phyloP scores from a whole-genome alignment of 139 green algal genomes.

The Picochlorum sp. region DNA sequence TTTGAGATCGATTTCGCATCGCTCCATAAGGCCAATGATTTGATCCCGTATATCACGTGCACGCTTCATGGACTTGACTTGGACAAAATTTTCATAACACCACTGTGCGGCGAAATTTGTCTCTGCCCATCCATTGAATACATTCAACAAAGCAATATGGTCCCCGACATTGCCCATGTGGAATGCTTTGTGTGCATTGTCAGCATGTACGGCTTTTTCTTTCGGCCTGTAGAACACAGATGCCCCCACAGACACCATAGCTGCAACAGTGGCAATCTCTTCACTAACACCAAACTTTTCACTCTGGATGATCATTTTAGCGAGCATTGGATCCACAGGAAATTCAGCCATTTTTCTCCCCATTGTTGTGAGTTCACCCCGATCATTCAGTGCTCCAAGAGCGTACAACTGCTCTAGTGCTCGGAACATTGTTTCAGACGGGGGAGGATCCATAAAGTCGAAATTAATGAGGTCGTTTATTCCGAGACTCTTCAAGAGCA shows the following conservation, averaged over 20 bases:
- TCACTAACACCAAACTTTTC: slow-evolving; percentile 70
- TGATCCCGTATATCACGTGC: slow-evolving; percentile 94
- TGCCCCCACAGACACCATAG: slow-evolving; percentile 87
- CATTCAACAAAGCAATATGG: slow-evolving; percentile 88
- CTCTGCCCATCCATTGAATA: slow-evolving; percentile 83
- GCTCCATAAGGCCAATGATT: slow-evolving; percentile 90
- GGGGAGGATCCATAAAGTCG: slow-evolving; percentile 98
- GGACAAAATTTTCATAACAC: slow-evolving; percentile 97
- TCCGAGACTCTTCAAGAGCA: slow-evolving; percentile 94
- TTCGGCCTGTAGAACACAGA: slow-evolving; percentile 96
- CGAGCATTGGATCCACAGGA: slow-evolving; percentile 92
- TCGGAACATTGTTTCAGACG: slow-evolving; percentile 81
- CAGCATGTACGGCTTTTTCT: slow-evolving; percentile 87
- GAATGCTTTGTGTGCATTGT: slow-evolving; percentile 89
- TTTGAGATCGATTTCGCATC: slow-evolving; percentile 87
- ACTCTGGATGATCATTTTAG: slow-evolving; percentile 83
- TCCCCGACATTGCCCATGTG: slow-evolving; percentile 70
- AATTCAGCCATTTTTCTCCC: slow-evolving; percentile 96
- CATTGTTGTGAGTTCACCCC: slow-evolving; percentile 82
- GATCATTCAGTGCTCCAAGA: slow-evolving; percentile 91
- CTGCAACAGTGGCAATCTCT: slow-evolving; percentile 82
- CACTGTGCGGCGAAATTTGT: slow-evolving; percentile 80
- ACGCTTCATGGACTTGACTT: slow-evolving; percentile 89
- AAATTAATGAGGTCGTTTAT: slow-evolving; percentile 98
- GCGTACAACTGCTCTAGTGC: slow-evolving; percentile 95